Conservation (phyloP, 306 rosid genomes). For the Cajanus cajan region DNA sequence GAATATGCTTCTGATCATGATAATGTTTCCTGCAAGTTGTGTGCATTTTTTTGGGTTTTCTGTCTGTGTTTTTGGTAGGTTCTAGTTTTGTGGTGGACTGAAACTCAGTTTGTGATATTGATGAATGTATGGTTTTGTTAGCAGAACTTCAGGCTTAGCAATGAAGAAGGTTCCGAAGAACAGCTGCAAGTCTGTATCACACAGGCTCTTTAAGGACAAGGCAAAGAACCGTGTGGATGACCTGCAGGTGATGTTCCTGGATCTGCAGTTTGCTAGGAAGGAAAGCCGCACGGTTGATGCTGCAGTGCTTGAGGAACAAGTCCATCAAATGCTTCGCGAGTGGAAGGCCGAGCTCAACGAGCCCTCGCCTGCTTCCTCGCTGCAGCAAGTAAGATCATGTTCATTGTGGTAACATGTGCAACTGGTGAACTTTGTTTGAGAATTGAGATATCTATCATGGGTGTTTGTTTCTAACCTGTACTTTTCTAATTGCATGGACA, state of each 20-base stretch:
- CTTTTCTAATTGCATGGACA: conserved; percentile 28
- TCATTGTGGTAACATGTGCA: background rate
- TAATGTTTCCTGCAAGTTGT: conserved; percentile 20
- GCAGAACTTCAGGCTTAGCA: conserved; percentile 35
- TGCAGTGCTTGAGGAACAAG: conserved; percentile 90
- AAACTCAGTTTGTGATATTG: conserved; percentile 23
- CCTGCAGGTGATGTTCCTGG: conserved; percentile 78
- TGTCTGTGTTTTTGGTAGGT: background rate
- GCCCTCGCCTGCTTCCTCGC: conserved; percentile 92
- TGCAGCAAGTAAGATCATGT: conserved; percentile 80
- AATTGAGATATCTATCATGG: conserved; percentile 2
- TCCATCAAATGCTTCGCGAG: conserved; percentile 98
- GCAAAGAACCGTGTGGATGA: conserved; percentile 98
- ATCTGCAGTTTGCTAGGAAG: conserved; percentile 95
- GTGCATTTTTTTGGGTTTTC: conserved; percentile 11
- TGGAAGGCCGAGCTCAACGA: conserved; percentile 98
- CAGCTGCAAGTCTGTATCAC: conserved; percentile 92
- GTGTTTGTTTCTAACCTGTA: conserved; percentile 17
- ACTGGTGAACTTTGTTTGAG: conserved; percentile 17
- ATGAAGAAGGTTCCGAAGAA: conserved; percentile 92
- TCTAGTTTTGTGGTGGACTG: conserved; percentile 27
- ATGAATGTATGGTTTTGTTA: conserved; percentile 41
- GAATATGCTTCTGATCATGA: conserved; percentile 39
- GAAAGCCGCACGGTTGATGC: conserved; percentile 86
- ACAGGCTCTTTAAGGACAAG: conserved; percentile 90